Evolutionary conservation across 2,329 filamentous ascomycete species (phyloP).

Genomic region (Xylariomycetidae sp.): DNA sequence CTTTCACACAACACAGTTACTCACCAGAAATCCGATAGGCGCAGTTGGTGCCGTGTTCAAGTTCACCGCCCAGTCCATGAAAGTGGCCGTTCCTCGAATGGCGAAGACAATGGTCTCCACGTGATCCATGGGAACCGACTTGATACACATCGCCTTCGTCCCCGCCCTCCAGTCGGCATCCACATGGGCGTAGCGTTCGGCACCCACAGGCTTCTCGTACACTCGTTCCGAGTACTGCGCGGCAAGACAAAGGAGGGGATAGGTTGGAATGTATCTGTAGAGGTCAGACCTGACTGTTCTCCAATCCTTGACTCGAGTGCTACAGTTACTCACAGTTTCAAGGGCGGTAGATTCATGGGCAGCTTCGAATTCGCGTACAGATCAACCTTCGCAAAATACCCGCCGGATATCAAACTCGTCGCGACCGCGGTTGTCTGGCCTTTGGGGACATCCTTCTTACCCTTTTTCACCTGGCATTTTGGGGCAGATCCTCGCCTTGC

Average conservation of each 20-base stretch:
- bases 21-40: constrained; percentile 60
- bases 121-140: constrained; percentile 71
- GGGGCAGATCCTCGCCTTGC: too few relatives aligned
- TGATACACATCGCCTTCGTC: constrained; percentile 83
- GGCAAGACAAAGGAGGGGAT: constrained; percentile 70
- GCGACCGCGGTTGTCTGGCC: constrained; percentile 29
- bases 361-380: constrained; percentile 72
- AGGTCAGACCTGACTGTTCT: too few relatives aligned
- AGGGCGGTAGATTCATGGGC: constrained; percentile 58
- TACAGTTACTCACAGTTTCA: constrained; percentile 52
- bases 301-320: too few relatives aligned
- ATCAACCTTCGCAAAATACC: constrained; percentile 71
- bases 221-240: constrained; percentile 71
- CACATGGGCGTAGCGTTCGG: constrained; percentile 63
- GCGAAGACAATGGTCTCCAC: constrained; percentile 77
- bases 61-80: constrained; percentile 85
- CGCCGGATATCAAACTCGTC: constrained; percentile 37
- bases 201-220: constrained; percentile 58
- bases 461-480: constrained; percentile 21
- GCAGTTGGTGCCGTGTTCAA: constrained; percentile 61
- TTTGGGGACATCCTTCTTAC: constrained; percentile 28
- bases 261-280: constrained; percentile 63
- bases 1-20: constrained; percentile 7
- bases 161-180: constrained; percentile 65
- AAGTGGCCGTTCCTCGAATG: constrained; percentile 72